These are phyloP conservation scores for Aegilops speltoides DNA, from an alignment of 176 grass and related monocot species.

Conservation along the genomic window DNA sequence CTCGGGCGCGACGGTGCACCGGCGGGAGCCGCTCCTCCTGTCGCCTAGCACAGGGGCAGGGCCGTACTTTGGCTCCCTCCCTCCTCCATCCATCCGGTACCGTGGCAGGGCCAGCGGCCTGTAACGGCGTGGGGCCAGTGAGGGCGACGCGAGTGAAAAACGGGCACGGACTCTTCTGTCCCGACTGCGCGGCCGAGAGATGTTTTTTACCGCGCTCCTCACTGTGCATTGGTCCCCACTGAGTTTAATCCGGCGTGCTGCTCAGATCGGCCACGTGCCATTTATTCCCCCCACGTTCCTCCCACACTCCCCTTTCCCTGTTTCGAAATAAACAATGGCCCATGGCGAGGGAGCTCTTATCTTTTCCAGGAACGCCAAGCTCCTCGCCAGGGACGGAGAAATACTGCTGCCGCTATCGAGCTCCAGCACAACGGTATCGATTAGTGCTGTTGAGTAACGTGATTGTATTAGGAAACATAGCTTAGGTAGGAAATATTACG, in stretches of 20 bases:
- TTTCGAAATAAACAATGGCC: slow-evolving; percentile 20
- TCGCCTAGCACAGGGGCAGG: slow-evolving; percentile 35
- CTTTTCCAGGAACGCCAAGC: background rate
- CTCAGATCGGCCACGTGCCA: slow-evolving; percentile 47
- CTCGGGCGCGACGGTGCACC: slow-evolving; percentile 10
- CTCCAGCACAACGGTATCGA: background rate
- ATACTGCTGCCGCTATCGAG: background rate
- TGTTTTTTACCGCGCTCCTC: slow-evolving; percentile 32
- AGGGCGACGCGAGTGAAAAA: slow-evolving; percentile 36
- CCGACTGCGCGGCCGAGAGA: background rate
- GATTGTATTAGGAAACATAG: no score
- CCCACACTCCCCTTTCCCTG: slow-evolving; percentile 45
- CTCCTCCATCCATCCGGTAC: background rate
- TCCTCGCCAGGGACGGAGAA: background rate
- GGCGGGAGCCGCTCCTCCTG: background rate
- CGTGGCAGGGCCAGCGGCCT: background rate
- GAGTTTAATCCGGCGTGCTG: background rate
- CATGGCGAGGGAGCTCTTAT: no score
- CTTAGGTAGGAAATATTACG: no score
- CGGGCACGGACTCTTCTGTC: background rate
- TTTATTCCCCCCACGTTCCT: slow-evolving; percentile 30
- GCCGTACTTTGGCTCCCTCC: slow-evolving; percentile 1
- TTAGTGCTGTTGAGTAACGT: no score
- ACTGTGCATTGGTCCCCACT: background rate
- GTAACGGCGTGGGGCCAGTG: background rate